Conservation (phyloP, 1,284 basidiomycete genomes). For the Taiwanofungus camphoratus region DNA sequence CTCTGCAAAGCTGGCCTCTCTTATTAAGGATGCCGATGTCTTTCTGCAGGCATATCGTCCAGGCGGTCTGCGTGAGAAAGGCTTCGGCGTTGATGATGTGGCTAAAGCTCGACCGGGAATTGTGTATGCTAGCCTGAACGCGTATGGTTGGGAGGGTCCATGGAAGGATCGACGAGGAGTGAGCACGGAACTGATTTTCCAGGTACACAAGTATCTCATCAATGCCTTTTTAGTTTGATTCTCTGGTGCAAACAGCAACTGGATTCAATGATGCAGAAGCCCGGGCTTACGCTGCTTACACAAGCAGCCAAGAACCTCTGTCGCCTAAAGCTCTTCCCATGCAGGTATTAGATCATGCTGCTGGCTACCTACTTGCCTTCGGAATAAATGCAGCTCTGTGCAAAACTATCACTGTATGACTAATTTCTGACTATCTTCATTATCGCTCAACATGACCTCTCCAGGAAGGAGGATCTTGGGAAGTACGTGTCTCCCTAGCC, state of each 20-base stretch:
- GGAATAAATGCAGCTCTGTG: constrained; percentile 53
- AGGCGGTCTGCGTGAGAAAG: constrained; percentile 42
- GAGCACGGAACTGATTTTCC: constrained; percentile 13
- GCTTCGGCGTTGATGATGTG: constrained; percentile 43
- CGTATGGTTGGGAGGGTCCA: constrained; percentile 57
- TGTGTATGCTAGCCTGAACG: constrained; percentile 52
- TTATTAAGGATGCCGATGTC: constrained; percentile 47
- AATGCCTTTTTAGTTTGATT: constrained; percentile 54
- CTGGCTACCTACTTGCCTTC: constrained; percentile 55
- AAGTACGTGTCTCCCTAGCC: constrained; percentile 54
- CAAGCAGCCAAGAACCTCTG: constrained; percentile 16
- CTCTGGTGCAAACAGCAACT: constrained; percentile 59
- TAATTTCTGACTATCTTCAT: neutral
- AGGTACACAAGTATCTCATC: neutral
- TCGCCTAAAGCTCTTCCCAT: constrained; percentile 49
- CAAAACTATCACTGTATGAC: constrained; percentile 42
- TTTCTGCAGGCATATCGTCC: constrained; percentile 67
- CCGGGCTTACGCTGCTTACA: constrained; percentile 36
- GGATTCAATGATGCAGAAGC: constrained; percentile 60
- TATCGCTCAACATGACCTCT: neutral
- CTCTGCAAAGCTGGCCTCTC: constrained; percentile 28
- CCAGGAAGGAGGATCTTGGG: constrained; percentile 62
- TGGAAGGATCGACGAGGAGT: constrained; percentile 55
- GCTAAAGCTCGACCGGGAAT: constrained; percentile 42
- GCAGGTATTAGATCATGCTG: constrained; percentile 60